A percentile compares a stretch with the other conserved stretches of the same genome.
These are phyloP conservation scores for Boletus pseudopeckii DNA, from an alignment of 768 basidiomycete species.

Conservation along the genomic window DNA sequence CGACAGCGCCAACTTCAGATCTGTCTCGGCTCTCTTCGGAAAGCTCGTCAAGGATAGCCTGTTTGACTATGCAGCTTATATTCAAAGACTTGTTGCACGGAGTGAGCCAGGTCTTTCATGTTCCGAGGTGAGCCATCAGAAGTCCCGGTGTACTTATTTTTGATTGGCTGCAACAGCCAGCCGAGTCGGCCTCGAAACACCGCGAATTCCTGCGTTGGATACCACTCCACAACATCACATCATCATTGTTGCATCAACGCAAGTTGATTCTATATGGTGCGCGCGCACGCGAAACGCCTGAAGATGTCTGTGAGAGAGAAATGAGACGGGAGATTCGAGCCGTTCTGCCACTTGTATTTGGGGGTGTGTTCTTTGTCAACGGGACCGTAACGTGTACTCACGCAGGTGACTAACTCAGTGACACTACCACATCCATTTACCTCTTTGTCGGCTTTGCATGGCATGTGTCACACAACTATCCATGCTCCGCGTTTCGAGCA, in stretches of 20 bases:
- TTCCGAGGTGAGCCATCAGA: slow-evolving; percentile 42
- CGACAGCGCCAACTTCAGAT: slow-evolving; percentile 50
- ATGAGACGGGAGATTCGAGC: slow-evolving; percentile 68
- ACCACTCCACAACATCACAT: slow-evolving; percentile 57
- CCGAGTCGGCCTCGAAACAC: slow-evolving; percentile 51
- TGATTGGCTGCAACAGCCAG: slow-evolving; percentile 7
- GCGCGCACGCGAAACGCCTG: slow-evolving; percentile 64
- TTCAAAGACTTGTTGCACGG: slow-evolving; percentile 78
- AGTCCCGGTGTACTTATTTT: neutral
- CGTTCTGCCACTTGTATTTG: slow-evolving; percentile 65
- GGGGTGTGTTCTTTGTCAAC: slow-evolving; percentile 38
- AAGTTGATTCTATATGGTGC: slow-evolving; percentile 68
- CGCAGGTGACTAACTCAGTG: slow-evolving; percentile 30
- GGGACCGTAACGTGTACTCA: slow-evolving; percentile 1
- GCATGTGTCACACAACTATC: slow-evolving; percentile 45
- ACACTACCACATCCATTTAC: slow-evolving; percentile 20
- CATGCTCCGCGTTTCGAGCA: slow-evolving; percentile 70
- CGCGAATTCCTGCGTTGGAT: slow-evolving; percentile 69
- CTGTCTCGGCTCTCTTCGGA: slow-evolving; percentile 67
- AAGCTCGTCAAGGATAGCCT: slow-evolving; percentile 66
- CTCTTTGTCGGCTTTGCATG: slow-evolving; percentile 39
- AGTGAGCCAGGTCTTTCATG: slow-evolving; percentile 61
- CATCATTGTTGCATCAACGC: slow-evolving; percentile 64
- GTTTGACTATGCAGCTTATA: slow-evolving; percentile 72
- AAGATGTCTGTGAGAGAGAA: slow-evolving; percentile 65